Evolutionary conservation across 768 basidiomycete genomes (phyloP), one percentile per base, ranked within the genome.

Genomic region (Naganishia antarctica): DNA sequence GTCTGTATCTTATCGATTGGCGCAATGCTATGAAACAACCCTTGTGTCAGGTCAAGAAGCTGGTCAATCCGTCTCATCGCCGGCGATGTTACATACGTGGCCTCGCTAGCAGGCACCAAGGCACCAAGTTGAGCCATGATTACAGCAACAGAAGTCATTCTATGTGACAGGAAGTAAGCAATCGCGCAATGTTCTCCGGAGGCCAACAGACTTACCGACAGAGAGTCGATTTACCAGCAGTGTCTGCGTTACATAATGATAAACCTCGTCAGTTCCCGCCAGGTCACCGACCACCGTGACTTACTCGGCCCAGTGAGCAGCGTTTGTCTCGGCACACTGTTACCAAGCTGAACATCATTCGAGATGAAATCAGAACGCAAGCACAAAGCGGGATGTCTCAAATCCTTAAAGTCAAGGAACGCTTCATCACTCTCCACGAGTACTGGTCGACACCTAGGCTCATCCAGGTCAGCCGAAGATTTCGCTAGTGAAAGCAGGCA

Each of bases 111-210:
- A 31, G 96, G 94, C 1, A 98, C 91, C 47, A 87, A 83, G 89
- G 96, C 97, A 23, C 96, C 96, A 16, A 98, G 81, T 74, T 93
- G 92, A 3, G 92, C 91, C 88, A 96, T 89, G 66, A 81, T 81
- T 65, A 98, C 86, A 21, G 90, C 94, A 0, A 88, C 84, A 21
- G 93, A 92, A 15, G 94, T 94, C 93, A 96, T 97, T 47, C 96
- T 85, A 86, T 96, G 34, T 15, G 15, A 37, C 15, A 26, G n/a
- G 40, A 1, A 13, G 90, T 3, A 85, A 83, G 83, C 89, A 73
- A 40, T 58, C 51, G 46, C 66, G 45, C 47, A 26, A 63, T 50
- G 49, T 68, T 51, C 26, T 31, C 5, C 9, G 31, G 13, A n/a
- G 28, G 12, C 34, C 1, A 0, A 12, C 18, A 32, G 23, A 57